Evolutionary conservation across 2,329 filamentous ascomycete species (phyloP).

Genomic region (Aureobasidium sp.): DNA sequence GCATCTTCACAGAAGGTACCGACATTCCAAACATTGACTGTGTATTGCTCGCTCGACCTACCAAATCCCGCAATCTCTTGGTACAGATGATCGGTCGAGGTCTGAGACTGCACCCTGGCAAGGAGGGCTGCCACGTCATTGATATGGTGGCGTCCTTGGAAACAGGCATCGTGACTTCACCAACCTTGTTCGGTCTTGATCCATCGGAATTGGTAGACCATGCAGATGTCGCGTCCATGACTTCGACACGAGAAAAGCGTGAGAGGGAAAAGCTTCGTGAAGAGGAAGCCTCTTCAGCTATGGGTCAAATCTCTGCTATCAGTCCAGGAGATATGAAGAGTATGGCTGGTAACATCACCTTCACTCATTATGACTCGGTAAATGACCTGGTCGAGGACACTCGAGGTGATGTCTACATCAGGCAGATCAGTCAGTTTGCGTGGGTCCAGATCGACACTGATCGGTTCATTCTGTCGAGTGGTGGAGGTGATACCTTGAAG

Average conservation of each 20-base stretch:
- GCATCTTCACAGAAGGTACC: slow-evolving; percentile 93
- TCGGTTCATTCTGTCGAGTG: slow-evolving; percentile 63
- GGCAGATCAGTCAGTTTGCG: slow-evolving; percentile 63
- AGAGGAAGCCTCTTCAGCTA: slow-evolving; percentile 23
- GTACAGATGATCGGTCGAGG: slow-evolving; percentile 97
- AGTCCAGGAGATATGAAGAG: neutral
- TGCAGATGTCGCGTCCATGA: slow-evolving; percentile 58
- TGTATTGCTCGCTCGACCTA: slow-evolving; percentile 78
- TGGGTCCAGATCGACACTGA: slow-evolving; percentile 74
- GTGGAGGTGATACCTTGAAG: slow-evolving; percentile 53
- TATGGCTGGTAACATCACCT: slow-evolving; percentile 53
- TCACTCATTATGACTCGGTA: slow-evolving; percentile 89
- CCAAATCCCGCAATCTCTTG: slow-evolving; percentile 83
- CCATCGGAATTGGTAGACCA: slow-evolving; percentile 67
- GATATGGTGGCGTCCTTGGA: slow-evolving; percentile 87
- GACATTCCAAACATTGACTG: slow-evolving; percentile 98
- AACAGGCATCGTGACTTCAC: slow-evolving; percentile 80
- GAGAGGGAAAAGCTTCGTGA: slow-evolving; percentile 37
- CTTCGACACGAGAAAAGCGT: slow-evolving; percentile 45
- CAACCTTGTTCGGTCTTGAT: slow-evolving; percentile 88
- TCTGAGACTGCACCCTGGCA: slow-evolving; percentile 73
- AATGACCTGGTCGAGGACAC: slow-evolving; percentile 82
- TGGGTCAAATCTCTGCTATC: neutral
- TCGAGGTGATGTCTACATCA: slow-evolving; percentile 70
- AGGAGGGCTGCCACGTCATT: slow-evolving; percentile 86